Evolutionary conservation across 495 filamentous ascomycete genomes (phyloP), one percentile per base, ranked within the genome.

Genomic region (Penicillium arizonense): DNA sequence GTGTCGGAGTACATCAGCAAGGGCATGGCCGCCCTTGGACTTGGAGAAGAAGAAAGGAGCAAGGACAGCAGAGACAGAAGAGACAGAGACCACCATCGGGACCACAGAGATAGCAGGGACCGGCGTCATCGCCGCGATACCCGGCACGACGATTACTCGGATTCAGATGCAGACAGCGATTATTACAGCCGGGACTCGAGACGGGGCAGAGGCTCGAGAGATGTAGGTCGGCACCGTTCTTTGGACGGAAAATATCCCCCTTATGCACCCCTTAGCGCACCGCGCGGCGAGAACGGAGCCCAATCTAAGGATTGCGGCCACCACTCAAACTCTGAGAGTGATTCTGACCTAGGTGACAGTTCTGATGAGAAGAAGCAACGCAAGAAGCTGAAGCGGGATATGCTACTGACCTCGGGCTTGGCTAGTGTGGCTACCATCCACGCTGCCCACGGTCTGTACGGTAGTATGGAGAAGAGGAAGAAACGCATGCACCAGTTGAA

Each of bases 371-470:
- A 86, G 61, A 81, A 85, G 60, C 74, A 80, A 54, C 77, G 79
- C 21, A 91, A 85, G 73, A 90, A 91, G 68, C 81, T 93, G 79
- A 83, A 83, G 77, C 84, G 87, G 70, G 93, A 95, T 70, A 87
- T 91, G 78, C 68, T 92, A 63, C 59, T 96, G 53, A 91, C 90
- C 42, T 84, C 89, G 41, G 89, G 91, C 37, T 70, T 96, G 57
- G 91, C 91, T 30, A 86, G 86, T 46, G 87, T 95, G 52, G 91
- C 91, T 49, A 94, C 91, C 34, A 90, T 96, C 55, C 91, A 95
- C 71, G 90, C 90, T 41, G 89, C 87, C 7, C 87, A 95, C 66
- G 84, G 79, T 50, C 79, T 96, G 49, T 89, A 92, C 71, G 77
- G 81, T 56, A 87, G 82, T 61, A 80, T 92, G 74, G 86, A 88